Evolutionary conservation across 306 rosid genomes (phyloP).

Genomic region (Gleditsia sinensis): DNA sequence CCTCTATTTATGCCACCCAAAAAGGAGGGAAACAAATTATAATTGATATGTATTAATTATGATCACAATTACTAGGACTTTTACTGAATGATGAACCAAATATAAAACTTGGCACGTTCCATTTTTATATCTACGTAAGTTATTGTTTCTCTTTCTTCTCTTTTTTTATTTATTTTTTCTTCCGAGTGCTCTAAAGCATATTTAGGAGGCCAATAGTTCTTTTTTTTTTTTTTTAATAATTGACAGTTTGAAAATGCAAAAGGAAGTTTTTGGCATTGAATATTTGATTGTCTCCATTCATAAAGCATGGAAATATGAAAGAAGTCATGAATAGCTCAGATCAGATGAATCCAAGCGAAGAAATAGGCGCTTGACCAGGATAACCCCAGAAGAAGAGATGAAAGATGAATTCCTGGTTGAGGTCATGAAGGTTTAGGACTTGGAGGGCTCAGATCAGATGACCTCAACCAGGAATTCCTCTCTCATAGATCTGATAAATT

Average conservation of each 20-base stretch:
- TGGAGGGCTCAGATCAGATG: too few relatives aligned
- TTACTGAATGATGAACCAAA: not conserved
- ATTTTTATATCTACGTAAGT: not conserved
- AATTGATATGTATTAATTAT: not conserved
- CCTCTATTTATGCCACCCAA: not conserved
- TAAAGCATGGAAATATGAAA: not conserved
- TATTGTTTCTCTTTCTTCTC: too few relatives aligned
- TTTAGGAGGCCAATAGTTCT: not conserved
- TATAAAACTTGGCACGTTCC: not conserved
- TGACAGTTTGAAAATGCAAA: not conserved
- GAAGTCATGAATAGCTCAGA: not conserved
- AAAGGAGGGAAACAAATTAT: not conserved
- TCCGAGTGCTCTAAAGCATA: too few relatives aligned
- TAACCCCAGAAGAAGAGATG: not conserved
- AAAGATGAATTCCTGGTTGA: not conserved
- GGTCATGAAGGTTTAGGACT: too few relatives aligned
- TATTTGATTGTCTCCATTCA: too few relatives aligned
- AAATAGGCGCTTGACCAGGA: slow-evolving; percentile 40
- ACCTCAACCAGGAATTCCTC: too few relatives aligned
- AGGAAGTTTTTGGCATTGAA: not conserved
- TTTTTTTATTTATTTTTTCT: too few relatives aligned
- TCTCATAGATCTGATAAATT: too few relatives aligned
- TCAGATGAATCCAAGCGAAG: slow-evolving; percentile 19
- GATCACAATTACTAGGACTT: not conserved
- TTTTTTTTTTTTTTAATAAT: not conserved